These are phyloP conservation scores for Aspergillus jensenii DNA, from an alignment of 2,329 filamentous ascomycete genomes.

Conservation along the genomic window DNA sequence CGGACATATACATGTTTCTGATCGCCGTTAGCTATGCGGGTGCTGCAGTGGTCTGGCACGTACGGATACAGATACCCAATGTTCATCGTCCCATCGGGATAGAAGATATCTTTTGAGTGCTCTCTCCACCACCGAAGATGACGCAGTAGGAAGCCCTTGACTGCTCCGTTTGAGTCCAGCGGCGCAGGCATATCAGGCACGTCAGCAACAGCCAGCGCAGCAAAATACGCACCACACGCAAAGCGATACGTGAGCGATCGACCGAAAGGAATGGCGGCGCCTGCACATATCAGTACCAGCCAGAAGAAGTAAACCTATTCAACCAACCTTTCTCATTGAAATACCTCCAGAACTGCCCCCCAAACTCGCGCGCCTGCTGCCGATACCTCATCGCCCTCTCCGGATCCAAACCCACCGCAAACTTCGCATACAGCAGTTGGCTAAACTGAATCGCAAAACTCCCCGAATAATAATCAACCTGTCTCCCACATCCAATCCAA, in stretches of 20 bases:
- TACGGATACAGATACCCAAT: conserved; percentile 13
- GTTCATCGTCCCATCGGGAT: conserved; percentile 4
- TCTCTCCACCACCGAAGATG: conserved; percentile 16
- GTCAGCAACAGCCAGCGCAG: conserved; percentile 13
- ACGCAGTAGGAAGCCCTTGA: conserved; percentile 11
- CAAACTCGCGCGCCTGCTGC: conserved; percentile 15
- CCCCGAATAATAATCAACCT: conserved; percentile 21
- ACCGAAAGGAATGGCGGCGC: conserved; percentile 5
- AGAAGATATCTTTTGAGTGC: conserved; percentile 10
- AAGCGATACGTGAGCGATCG: conserved; percentile 17
- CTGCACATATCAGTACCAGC: not conserved
- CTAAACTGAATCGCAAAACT: conserved; percentile 22
- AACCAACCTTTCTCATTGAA: conserved; percentile 12
- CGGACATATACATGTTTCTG: conserved; percentile 13
- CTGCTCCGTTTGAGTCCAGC: conserved; percentile 9
- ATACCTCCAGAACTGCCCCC: conserved; percentile 15
- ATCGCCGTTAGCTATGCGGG: not conserved
- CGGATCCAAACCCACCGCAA: conserved; percentile 1
- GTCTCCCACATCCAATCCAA: not conserved
- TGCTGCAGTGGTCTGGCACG: not conserved
- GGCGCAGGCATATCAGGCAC: conserved; percentile 12
- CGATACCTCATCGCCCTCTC: conserved; percentile 8
- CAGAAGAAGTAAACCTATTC: accelerated
- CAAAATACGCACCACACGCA: conserved; percentile 17
- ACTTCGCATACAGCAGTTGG: conserved; percentile 17